Conservation (phyloP, 208 protist species). For the Leishmania tropica region DNA sequence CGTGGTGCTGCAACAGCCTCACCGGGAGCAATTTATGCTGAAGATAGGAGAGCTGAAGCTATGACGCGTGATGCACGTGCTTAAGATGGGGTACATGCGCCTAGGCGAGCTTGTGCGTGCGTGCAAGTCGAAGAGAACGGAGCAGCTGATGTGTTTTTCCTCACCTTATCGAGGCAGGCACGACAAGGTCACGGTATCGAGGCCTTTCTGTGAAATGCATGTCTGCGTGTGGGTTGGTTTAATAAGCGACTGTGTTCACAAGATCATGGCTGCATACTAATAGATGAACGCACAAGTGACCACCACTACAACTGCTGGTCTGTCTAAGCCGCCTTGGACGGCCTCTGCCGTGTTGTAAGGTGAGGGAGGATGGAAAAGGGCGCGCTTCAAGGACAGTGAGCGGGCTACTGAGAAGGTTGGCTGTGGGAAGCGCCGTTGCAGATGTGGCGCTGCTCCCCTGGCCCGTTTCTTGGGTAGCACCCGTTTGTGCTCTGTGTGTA, state of each 20-base stretch:
- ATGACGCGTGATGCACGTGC: conserved; percentile 18
- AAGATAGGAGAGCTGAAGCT: conserved; percentile 70
- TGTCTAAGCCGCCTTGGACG: no score
- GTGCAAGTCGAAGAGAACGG: background rate
- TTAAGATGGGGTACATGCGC: background rate
- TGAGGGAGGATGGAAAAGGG: background rate
- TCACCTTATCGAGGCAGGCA: background rate
- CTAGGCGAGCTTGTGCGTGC: conserved; percentile 7
- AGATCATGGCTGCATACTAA: background rate
- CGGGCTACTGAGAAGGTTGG: background rate
- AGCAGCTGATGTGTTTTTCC: background rate
- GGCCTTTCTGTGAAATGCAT: background rate
- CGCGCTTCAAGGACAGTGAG: background rate
- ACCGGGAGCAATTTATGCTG: conserved; percentile 72
- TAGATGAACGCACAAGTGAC: background rate
- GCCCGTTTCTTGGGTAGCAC: background rate
- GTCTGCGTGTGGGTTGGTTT: background rate
- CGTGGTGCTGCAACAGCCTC: conserved; percentile 51
- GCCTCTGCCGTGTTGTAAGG: background rate
- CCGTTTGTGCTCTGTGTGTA: background rate
- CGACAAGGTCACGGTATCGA: background rate
- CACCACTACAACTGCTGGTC: background rate
- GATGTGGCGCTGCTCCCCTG: background rate
- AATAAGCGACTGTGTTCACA: background rate
- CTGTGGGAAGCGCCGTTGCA: background rate